Evolutionary conservation across 345 rosid genomes (phyloP), one percentile per base, ranked within the genome.

Genomic region (Pistacia integerrima): DNA sequence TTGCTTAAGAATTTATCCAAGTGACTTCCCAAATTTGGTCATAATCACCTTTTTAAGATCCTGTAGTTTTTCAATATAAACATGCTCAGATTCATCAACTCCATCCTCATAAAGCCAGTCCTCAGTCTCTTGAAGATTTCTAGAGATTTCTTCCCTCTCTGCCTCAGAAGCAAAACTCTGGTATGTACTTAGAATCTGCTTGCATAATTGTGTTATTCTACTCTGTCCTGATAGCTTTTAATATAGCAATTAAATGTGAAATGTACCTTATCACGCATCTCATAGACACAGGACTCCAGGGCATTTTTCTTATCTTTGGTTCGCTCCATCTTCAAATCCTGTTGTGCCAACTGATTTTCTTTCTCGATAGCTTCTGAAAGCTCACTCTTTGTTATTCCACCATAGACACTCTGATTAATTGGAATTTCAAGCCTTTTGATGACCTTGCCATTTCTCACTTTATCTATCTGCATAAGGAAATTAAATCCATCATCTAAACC

Each of bases 101-200:
- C 95, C 95, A 78, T 92, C 95, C 64, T 87, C 95, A 64, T 92
- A 92, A 67, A 92, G 90, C 97, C 94, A 92, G n/a, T 92, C 92
- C 77, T 88, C 93, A 62, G 92, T 90, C 86, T 92, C 87, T 61
- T 83, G 89, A 57, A 92, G 93, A 79, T 81, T 88, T 81, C 60
- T 80, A 76, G 88, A 89, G 52, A 90, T 87, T 67, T 60, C 82
- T 79, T 92, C 91, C 75, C 89, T 85, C 81, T 90, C 94, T 59
- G 69, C 73, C 71, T 86, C 92, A 4, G 85, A 82, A 13, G 92
- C 88, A 77, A 87, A 87, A 83, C 80, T 85, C 72, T 84, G 82
- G 62, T 90, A 90, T 18, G 83, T 84, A 83, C 88, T 89, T 61
- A 86, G 75, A 84, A 92, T 86, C 97, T 92, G 74, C 62, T 51